Conservation (phyloP, 768 basidiomycete species). For the Rhodocollybia butyracea region DNA sequence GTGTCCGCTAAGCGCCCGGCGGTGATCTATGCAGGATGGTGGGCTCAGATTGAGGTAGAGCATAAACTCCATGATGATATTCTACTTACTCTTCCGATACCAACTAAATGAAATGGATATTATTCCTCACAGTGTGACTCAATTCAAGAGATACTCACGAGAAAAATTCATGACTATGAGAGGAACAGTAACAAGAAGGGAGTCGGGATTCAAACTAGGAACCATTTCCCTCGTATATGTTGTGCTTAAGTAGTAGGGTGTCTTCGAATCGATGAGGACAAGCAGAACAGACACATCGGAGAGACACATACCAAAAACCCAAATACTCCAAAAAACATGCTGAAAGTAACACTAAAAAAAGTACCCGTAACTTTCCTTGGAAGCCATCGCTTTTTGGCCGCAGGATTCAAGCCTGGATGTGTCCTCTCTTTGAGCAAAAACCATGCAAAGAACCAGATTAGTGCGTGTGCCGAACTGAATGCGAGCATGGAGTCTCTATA, state of each 20-base stretch:
- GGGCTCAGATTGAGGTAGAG: neutral
- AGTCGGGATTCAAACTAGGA: conserved; percentile 14
- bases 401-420: conserved; percentile 4
- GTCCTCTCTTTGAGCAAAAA: conserved; percentile 28
- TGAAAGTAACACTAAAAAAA: conserved; percentile 31
- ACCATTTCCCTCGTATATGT: conserved; percentile 17
- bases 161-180: conserved; percentile 21
- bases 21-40: conserved; percentile 18
- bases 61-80: neutral
- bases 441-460: conserved; percentile 22
- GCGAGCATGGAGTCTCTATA: conserved; percentile 28
- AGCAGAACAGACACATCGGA: too few species aligned
- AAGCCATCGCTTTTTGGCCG: conserved; percentile 19
- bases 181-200: conserved; percentile 18
- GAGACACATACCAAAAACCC: conserved; percentile 22
- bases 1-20: conserved; percentile 35
- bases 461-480: conserved; percentile 24
- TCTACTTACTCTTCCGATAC: conserved; percentile 19
- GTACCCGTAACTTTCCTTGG: conserved; percentile 14
- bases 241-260: conserved; percentile 21
- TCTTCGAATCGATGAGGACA: too few species aligned
- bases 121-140: neutral
- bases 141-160: conserved; percentile 12
- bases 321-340: conserved; percentile 26
- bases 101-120: conserved; percentile 9